Base-by-base conservation (phyloP, 2,329 filamentous ascomycete genomes). In the Dactylellina drechsleri region DNA sequence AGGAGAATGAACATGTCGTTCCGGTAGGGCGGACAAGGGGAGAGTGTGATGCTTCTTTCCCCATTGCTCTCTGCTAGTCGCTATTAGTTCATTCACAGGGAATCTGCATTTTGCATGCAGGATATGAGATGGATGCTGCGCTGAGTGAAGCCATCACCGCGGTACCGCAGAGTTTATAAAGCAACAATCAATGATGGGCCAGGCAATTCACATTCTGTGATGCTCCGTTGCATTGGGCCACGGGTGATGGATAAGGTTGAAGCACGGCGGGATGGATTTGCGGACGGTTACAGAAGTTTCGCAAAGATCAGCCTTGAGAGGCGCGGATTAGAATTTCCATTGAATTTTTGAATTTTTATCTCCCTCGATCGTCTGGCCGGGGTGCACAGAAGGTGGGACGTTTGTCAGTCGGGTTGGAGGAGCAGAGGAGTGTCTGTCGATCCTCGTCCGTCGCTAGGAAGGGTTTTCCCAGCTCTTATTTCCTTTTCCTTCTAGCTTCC, bases 1-100 rank as follows among this genome's bases (percentile, higher is more conserved):
- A 41, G 5, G 18, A 20, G 50, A 45, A 66, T 54, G 31, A 47
- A 64, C 60, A 54, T 20, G 60, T 64, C 60, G 31, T 64, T 54
- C 60, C 60, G 60, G 62, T 49, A 57, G 61, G 61, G 61, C 61
- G 49, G 61, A 66, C n/a, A n/a, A 36, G 41, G 10, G 13, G 16
- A 54, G 26, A 26, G 52, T 3, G 13, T 10, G 23, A 15, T 16
- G 12, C 4, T 54, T 26, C 16, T 6, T 54, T 15, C 50, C 50
- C 28, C 23, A 36, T 36, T 36, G 31, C 31, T 36, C 31, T 36
- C 31, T 36, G 31, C 31, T 36, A 10, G 31, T 36, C 31, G 6
- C 10, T 5, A 36, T 36, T 36, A 36, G 31, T 10, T 36, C 31
- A 36, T 7, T 36, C 31, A 36, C 31, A 36, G 31, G 31, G 31